A percentile compares a stretch with the other conserved stretches of the same genome.
Conservation (phyloP, 768 basidiomycete species). For the Rhodotorula toruloides region DNA sequence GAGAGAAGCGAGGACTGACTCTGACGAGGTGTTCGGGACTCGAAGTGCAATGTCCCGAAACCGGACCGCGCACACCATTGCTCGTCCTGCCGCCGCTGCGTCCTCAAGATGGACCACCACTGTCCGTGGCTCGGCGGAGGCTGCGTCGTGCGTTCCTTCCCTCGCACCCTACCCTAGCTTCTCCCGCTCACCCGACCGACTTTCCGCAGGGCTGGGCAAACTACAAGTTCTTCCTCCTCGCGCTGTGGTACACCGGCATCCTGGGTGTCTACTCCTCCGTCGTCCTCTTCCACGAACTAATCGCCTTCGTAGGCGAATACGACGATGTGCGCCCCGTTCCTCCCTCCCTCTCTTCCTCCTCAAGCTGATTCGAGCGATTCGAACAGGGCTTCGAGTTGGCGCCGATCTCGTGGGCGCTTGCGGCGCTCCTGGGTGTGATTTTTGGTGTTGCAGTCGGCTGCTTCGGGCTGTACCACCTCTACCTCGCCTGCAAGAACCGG, state of each 20-base stretch:
- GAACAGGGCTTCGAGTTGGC: conserved; percentile 29
- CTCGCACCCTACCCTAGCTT: neutral
- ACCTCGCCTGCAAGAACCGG: conserved; percentile 31
- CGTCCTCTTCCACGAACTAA: conserved; percentile 17
- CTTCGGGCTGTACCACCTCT: conserved; percentile 33
- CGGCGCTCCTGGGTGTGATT: conserved; percentile 23
- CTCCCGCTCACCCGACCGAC: too few relatives aligned
- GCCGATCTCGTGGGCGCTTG: conserved; percentile 34
- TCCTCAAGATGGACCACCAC: conserved; percentile 38
- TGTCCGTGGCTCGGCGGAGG: conserved; percentile 37
- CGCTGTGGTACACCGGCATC: conserved; percentile 28
- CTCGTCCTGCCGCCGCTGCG: conserved; percentile 29
- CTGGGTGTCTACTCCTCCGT: conserved; percentile 11
- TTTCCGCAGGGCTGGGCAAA: conserved; percentile 32
- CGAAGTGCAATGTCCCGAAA: conserved; percentile 30
- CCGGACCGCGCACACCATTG: conserved; percentile 39
- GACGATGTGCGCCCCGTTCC: neutral
- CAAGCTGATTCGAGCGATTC: neutral
- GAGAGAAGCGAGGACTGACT: neutral
- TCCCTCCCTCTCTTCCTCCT: neutral
- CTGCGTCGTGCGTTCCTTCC: conserved; percentile 14
- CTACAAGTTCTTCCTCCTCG: conserved; percentile 37
- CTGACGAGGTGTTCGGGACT: too few relatives aligned
- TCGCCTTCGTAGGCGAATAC: conserved; percentile 15
- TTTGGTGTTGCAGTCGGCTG: conserved; percentile 19